A percentile compares a stretch with the other conserved stretches of the same genome.
Evolutionary conservation across 495 filamentous ascomycete species (phyloP).

Genomic region (Oleoguttula mirabilis): DNA sequence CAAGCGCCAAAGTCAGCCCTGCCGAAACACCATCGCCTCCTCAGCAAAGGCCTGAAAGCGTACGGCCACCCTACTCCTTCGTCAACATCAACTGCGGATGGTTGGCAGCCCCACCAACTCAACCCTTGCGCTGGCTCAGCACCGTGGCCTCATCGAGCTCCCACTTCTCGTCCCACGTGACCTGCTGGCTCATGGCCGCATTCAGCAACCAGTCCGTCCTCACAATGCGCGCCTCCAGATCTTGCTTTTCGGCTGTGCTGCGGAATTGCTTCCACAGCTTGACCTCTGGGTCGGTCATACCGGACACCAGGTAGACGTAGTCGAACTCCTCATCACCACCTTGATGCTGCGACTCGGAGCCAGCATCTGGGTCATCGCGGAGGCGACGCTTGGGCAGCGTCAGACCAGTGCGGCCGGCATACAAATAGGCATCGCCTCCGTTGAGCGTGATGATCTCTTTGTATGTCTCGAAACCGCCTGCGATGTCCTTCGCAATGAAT

Average conservation of each 20-base stretch:
- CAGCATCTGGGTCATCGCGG: conserved; percentile 25
- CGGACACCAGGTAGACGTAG: conserved; percentile 64
- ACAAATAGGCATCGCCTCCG: conserved; percentile 70
- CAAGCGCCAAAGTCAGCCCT: background rate
- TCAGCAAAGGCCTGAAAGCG: background rate
- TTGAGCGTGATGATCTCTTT: conserved; percentile 76
- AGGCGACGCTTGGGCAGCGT: conserved; percentile 32
- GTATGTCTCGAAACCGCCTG: conserved; percentile 71
- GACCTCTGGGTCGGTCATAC: conserved; percentile 49
- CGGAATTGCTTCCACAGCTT: conserved; percentile 70
- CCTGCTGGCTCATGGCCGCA: conserved; percentile 72
- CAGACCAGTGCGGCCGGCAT: conserved; percentile 54
- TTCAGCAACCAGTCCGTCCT: conserved; percentile 79
- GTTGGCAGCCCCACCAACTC: background rate
- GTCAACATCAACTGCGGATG: background rate
- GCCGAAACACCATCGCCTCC: conserved; percentile 1
- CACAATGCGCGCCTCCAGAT: conserved; percentile 65
- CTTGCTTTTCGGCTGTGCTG: conserved; percentile 56
- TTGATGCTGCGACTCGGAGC: conserved; percentile 39
- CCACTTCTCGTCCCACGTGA: conserved; percentile 54
- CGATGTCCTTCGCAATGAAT: conserved; percentile 66
- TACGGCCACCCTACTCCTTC: background rate
- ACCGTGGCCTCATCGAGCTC: conserved; percentile 15
- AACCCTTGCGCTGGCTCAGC: conserved; percentile 2
- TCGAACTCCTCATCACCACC: conserved; percentile 43